Base-by-base conservation (phyloP, 768 basidiomycete genomes). In the Podaxis carcinomalis region DNA sequence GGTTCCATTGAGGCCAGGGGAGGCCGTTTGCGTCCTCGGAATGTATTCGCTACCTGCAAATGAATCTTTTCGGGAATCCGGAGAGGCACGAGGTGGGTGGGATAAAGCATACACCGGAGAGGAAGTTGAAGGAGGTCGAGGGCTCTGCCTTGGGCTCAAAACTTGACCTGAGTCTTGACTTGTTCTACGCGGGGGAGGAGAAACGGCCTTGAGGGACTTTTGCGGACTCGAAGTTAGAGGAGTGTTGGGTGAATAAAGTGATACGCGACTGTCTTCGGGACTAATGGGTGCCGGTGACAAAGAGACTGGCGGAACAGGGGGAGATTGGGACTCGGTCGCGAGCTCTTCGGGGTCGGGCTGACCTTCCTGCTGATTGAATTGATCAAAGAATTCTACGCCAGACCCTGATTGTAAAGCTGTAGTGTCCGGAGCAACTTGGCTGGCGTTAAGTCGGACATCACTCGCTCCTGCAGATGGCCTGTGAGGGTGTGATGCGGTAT, bases 11-110 rank as follows among this genome's bases (percentile, higher is more conserved):
- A 23, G n/a, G 11, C 59, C 40, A 5, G 59, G 59, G 5, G 59
- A 60, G 23, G 51, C 37, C 2, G 59, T 60, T 53, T 35, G 19
- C 6, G 59, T 25, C 32, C 59, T 54, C n/a, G 59, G 39, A 14
- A 46, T 54, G n/a, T 60, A 11, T 1, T 60, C 59, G 23, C 23
- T n/a, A 9, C 47, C 9, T 7, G 32, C 11, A 44, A 60, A 25
- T 21, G 59, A 44, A 32, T 16, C 42, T 23, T 35, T 60, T 11
- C 32, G 32, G 9, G 46, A 32, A 23, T 53, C 59, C 14, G 51
- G 59, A 32, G 51, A 60, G 21, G 51, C 42, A 46, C 51, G 59
- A 36, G 40, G 59, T 14, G 50, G 16, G 19, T 14, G n/a, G 5
- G 59, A 35, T 28, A 46, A 21, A 9, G 32, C 21, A 47, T 53